These are phyloP conservation scores for Stemphylium lycopersici DNA, from an alignment of 2,329 filamentous ascomycete genomes.

Conservation along the genomic window DNA sequence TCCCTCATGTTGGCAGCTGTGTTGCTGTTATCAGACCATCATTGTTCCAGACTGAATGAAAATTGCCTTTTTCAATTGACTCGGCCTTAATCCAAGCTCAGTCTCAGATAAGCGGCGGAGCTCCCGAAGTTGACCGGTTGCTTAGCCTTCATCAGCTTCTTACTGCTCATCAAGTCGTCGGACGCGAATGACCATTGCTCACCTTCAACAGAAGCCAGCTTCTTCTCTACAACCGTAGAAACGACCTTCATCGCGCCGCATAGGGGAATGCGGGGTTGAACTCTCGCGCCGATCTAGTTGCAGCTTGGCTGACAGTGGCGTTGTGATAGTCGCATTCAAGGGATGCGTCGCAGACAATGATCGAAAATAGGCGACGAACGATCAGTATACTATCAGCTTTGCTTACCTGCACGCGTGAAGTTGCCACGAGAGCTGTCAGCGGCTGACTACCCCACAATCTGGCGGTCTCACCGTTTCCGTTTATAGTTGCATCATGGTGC, in stretches of 20 bases:
- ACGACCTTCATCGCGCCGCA: not conserved
- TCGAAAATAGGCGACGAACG: slow-evolving; percentile 2
- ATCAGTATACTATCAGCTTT: slow-evolving; percentile 11
- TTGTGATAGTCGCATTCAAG: not conserved
- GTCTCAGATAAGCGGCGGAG: not conserved
- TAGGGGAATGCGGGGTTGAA: not conserved
- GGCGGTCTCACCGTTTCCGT: slow-evolving; percentile 23
- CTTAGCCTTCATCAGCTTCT: slow-evolving; percentile 11
- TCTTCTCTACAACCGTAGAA: not conserved
- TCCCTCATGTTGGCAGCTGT: not conserved
- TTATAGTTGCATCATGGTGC: slow-evolving; percentile 13
- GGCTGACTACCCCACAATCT: slow-evolving; percentile 26
- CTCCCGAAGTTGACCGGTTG: slow-evolving; percentile 5
- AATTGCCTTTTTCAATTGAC: too few relatives aligned
- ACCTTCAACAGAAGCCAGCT: not conserved
- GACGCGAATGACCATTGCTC: not conserved
- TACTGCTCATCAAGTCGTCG: not conserved
- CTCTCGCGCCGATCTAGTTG: not conserved
- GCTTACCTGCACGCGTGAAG: slow-evolving; percentile 16
- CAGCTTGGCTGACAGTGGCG: not conserved
- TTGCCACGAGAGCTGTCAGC: slow-evolving; percentile 19
- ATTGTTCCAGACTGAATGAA: too few relatives aligned
- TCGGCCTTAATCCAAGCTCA: not conserved
- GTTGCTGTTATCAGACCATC: too few relatives aligned
- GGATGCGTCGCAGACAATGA: not conserved